Base-by-base conservation (phyloP, 352 stramenopile species). In the Globisporangium emineosum region DNA sequence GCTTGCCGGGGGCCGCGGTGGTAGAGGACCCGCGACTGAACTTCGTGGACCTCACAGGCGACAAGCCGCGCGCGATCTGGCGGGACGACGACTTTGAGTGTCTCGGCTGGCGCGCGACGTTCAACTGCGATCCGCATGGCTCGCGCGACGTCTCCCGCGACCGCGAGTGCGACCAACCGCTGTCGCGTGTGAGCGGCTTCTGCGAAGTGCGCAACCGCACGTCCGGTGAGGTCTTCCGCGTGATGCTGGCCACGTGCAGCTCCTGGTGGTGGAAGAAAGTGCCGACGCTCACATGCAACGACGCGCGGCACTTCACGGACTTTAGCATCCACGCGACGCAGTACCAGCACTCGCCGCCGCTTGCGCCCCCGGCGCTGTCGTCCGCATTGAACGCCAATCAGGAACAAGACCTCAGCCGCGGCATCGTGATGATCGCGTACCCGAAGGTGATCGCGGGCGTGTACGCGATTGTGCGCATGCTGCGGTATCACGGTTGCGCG, bases 171-270 rank as follows among this genome's bases (percentile, higher is more conserved):
- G 60, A 77, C 32, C 55, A 83, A 40, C 65, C 67, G 12, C 74
- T 87, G 50, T 57, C 77, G 21, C 71, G 75, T 52, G 71, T 71
- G 19, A 79, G 68, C 40, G 83, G 83, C 49, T 90, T 77, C 61
- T 92, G 83, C 54, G 79, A 90, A 63, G 71, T 92, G 56, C 70
- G 76, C 50, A 89, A 90, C 64, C 71, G 69, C 47, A 81, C 76
- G 37, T 89, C 79, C 1, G 79, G 81, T 23, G 56, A 76, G 37
- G 60, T 69, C 1, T 43, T 81, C 9, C 79, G 71, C 55, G 71
- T 90, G 33, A 92, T 92, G 83, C 60, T 85, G 55, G 56, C 73
- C 32, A 90, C 79, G 17, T 89, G 81, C 69, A 82, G 83, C 65
- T 81, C 72, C 54, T 89, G 77, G 78, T 75, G 75, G 29, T 86